Conservation (phyloP, 2,329 filamentous ascomycete species). For the Grosmannia clavigera region DNA sequence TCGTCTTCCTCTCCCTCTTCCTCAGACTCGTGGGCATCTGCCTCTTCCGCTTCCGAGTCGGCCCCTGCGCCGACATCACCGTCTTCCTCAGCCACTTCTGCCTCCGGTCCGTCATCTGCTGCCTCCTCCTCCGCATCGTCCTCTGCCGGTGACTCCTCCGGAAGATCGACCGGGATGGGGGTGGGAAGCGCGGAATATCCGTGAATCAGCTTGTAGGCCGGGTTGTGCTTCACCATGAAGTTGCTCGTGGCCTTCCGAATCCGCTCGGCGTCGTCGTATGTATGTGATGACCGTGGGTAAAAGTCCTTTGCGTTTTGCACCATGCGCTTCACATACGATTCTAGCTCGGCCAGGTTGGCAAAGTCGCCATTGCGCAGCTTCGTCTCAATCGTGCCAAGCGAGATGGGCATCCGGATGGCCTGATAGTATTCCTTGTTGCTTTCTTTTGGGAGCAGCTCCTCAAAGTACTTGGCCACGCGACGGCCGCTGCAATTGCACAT, state of each 20-base stretch:
- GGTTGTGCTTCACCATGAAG: conserved; percentile 78
- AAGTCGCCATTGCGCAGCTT: conserved; percentile 62
- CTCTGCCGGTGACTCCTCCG: conserved; percentile 18
- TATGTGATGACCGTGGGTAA: conserved; percentile 58
- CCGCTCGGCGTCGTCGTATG: conserved; percentile 76
- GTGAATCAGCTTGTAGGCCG: conserved; percentile 57
- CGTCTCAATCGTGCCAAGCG: conserved; percentile 61
- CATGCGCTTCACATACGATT: conserved; percentile 80
- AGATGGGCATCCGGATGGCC: conserved; percentile 64
- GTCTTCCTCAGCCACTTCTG: conserved; percentile 7
- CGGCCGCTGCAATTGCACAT: conserved; percentile 43
- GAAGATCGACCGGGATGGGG: conserved; percentile 49
- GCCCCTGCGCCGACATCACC: not conserved
- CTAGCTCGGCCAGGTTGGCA: conserved; percentile 56
- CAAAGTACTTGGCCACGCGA: conserved; percentile 62
- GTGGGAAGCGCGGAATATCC: conserved; percentile 61
- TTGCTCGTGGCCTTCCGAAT: conserved; percentile 78
- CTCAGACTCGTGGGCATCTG: not conserved
- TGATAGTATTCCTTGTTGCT: conserved; percentile 66
- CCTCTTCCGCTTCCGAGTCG: conserved; percentile 3
- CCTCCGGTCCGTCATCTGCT: conserved; percentile 14
- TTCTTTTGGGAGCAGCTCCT: conserved; percentile 53
- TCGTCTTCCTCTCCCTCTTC: conserved; percentile 2
- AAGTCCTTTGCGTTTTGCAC: conserved; percentile 78
- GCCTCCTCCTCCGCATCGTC: conserved; percentile 20